Conservation (phyloP, 257 asterid species). For the Solanum habrochaites region DNA sequence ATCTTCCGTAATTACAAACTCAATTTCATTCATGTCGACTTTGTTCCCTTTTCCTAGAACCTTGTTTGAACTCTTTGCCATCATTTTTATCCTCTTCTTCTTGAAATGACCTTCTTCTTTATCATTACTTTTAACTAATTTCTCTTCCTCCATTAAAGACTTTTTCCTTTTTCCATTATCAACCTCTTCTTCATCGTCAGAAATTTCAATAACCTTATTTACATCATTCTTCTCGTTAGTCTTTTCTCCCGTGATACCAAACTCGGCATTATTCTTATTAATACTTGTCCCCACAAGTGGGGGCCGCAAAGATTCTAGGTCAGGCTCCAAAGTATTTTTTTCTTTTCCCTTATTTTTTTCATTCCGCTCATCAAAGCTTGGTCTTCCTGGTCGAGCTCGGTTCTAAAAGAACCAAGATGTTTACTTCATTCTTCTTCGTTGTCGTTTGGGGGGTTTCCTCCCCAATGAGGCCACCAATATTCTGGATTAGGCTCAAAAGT, state of each 20-base stretch:
- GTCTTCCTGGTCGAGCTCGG: background rate
- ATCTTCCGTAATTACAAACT: background rate
- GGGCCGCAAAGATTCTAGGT: conserved; percentile 11
- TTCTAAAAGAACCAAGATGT: conserved; percentile 37
- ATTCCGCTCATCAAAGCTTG: background rate
- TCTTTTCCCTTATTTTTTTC: too few relatives aligned
- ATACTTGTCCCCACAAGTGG: conserved; percentile 12
- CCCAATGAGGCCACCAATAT: conserved; percentile 35
- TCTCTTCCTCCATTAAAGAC: background rate
- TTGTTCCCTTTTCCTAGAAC: conserved; percentile 40
- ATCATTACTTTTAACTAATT: background rate
- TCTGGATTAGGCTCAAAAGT: too few relatives aligned
- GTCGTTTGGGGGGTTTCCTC: too few relatives aligned
- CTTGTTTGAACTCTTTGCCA: conserved; percentile 21
- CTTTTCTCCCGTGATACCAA: rapidly evolving
- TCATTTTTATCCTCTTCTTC: conserved; percentile 26
- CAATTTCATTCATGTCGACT: conserved; percentile 6
- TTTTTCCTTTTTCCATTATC: background rate
- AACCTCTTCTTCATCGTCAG: background rate
- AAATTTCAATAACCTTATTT: background rate
- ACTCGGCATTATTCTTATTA: too few relatives aligned
- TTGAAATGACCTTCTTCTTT: background rate
- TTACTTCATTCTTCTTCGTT: background rate
- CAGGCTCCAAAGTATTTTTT: too few relatives aligned
- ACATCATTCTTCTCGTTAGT: background rate